Evolutionary conservation across 495 filamentous ascomycete species (phyloP).

Genomic region (Durotheca rogersii): DNA sequence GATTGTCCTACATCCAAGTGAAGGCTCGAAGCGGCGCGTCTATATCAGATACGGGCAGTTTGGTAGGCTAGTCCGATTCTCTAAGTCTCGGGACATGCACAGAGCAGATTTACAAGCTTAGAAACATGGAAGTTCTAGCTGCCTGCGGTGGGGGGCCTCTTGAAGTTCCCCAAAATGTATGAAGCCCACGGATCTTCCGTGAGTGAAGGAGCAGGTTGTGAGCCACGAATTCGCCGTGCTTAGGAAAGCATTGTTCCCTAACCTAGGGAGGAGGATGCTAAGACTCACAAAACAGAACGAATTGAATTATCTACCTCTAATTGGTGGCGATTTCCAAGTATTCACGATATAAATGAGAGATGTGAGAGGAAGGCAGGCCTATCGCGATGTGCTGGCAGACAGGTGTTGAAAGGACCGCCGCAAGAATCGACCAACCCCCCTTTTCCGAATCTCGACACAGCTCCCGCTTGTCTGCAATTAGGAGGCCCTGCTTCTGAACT

Average conservation of each 20-base stretch:
- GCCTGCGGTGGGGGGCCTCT: background rate
- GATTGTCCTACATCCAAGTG: background rate
- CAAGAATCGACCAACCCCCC: background rate
- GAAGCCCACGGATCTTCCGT: conserved; percentile 9
- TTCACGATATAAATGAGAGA: background rate
- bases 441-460: too few species aligned
- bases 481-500: background rate
- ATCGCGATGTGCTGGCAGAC: background rate
- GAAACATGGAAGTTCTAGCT: too few species aligned
- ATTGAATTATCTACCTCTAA: background rate
- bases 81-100: background rate
- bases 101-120: background rate
- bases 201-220: background rate
- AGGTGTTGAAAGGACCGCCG: background rate
- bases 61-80: background rate
- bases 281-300: background rate
- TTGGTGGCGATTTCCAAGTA: background rate
- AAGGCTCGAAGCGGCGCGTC: background rate
- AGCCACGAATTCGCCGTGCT: conserved; percentile 10
- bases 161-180: conserved; percentile 6
- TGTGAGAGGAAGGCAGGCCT: background rate
- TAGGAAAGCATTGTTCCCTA: conserved; percentile 1
- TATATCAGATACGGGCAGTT: too few species aligned
- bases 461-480: background rate
- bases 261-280: background rate